A percentile compares a stretch with the other conserved stretches of the same genome.
phyloP scores from a whole-genome alignment of 345 rosid species.

The Populus davidiana region DNA sequence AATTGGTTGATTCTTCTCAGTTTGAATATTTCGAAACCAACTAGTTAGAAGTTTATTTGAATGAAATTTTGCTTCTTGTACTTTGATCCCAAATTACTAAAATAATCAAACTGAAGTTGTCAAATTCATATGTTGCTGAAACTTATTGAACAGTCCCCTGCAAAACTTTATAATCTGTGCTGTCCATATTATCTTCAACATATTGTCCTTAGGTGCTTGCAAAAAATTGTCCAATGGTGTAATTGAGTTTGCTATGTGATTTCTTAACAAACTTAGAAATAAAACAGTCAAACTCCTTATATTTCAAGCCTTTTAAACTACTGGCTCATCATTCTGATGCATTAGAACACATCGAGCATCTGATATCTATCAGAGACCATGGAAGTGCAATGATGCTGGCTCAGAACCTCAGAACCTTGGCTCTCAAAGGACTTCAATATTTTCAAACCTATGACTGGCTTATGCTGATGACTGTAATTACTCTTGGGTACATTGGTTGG shows the following conservation, averaged over 20 bases:
- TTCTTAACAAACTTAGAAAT: constrained; percentile 70
- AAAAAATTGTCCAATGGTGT: background rate
- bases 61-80: too few species aligned
- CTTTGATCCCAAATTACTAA: too few species aligned
- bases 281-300: constrained; percentile 63
- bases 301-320: constrained; percentile 81
- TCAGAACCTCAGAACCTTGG: constrained; percentile 73
- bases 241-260: constrained; percentile 5
- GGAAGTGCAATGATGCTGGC: constrained; percentile 64
- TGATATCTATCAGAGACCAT: constrained; percentile 48
- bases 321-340: constrained; percentile 44
- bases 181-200: background rate
- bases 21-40: too few species aligned
- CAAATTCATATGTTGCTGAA: too few species aligned
- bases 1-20: too few species aligned
- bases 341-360: constrained; percentile 61
- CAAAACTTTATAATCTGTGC: background rate
- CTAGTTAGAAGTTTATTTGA: too few species aligned
- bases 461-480: constrained; percentile 81
- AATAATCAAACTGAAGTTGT: too few species aligned
- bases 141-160: background rate
- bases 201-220: constrained; percentile 5
- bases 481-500: constrained; percentile 92
- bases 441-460: constrained; percentile 96
- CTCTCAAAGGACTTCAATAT: constrained; percentile 85